phyloP scores from a whole-genome alignment of 1,284 basidiomycete species.

The Cryptococcus deneoformans region DNA sequence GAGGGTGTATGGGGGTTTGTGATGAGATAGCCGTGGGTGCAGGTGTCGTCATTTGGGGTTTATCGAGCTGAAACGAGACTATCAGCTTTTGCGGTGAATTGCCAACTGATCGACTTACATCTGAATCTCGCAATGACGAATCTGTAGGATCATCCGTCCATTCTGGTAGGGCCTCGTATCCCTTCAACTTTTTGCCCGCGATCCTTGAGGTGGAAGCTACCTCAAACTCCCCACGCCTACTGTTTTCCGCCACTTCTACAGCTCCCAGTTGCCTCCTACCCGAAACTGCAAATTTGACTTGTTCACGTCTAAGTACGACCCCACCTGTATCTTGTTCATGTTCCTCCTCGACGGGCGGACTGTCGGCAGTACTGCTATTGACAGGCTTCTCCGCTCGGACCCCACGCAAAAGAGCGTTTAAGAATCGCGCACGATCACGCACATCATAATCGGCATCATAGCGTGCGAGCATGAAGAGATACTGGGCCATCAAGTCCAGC shows the following conservation, averaged over 20 bases:
- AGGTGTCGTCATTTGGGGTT: conserved; percentile 7
- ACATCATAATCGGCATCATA: conserved; percentile 87
- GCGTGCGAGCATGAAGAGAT: conserved; percentile 77
- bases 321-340: conserved; percentile 58
- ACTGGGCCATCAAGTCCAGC: conserved; percentile 58
- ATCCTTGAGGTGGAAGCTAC: conserved; percentile 45
- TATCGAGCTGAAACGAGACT: conserved; percentile 4
- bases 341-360: conserved; percentile 14
- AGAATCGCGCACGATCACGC: conserved; percentile 77
- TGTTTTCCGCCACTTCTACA: not conserved
- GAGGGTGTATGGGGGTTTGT: not conserved
- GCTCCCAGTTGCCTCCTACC: conserved; percentile 58
- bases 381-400: conserved; percentile 38
- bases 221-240: conserved; percentile 16
- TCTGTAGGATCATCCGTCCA: conserved; percentile 54
- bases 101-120: conserved; percentile 20
- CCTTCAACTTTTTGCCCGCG: conserved; percentile 28
- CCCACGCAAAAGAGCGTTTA: conserved; percentile 66
- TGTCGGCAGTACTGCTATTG: conserved; percentile 20
- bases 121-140: conserved; percentile 48
- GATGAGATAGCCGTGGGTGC: conserved; percentile 11
- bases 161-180: conserved; percentile 41
- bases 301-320: conserved; percentile 74
- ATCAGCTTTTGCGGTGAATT: not conserved
- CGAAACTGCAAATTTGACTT: conserved; percentile 73